Percentiles rank a stretch among this genome's conserved stretches.
These are phyloP conservation scores for Cytospora mali DNA, from an alignment of 2,329 filamentous ascomycete genomes.

Conservation along the genomic window DNA sequence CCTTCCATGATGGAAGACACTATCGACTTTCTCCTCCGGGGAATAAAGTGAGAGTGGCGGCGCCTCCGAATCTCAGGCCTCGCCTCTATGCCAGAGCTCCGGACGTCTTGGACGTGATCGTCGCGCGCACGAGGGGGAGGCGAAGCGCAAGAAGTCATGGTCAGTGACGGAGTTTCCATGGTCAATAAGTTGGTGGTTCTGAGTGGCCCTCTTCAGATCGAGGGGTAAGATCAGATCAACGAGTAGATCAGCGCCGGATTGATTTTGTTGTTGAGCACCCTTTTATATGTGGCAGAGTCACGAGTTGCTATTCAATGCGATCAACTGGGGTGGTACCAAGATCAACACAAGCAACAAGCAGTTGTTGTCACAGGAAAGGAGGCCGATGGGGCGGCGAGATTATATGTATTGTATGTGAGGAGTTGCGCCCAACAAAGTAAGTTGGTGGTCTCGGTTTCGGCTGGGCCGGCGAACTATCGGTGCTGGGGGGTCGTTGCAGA, in stretches of 20 bases:
- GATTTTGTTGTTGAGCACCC: neutral
- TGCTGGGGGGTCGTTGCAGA: neutral
- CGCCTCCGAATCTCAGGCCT: slow-evolving; percentile 46
- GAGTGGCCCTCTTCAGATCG: neutral
- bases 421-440: neutral
- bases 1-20: slow-evolving; percentile 63
- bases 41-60: slow-evolving; percentile 60
- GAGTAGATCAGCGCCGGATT: neutral
- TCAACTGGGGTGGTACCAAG: neutral
- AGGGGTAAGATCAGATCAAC: neutral
- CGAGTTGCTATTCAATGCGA: neutral
- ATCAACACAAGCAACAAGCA: neutral
- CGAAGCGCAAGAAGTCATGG: slow-evolving; percentile 23
- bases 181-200: neutral
- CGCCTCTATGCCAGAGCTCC: slow-evolving; percentile 32
- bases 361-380: slow-evolving; percentile 1
- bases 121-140: slow-evolving; percentile 33
- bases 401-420: neutral
- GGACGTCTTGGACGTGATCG: slow-evolving; percentile 34
- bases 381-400: neutral
- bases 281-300: slow-evolving; percentile 7
- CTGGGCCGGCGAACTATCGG: neutral
- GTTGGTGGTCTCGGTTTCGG: neutral
- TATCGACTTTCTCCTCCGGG: slow-evolving; percentile 58
- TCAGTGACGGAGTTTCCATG: slow-evolving; percentile 19